Evolutionary conservation across 2,329 filamentous ascomycete genomes (phyloP).

Genomic region (Scedosporium aurantiacum): DNA sequence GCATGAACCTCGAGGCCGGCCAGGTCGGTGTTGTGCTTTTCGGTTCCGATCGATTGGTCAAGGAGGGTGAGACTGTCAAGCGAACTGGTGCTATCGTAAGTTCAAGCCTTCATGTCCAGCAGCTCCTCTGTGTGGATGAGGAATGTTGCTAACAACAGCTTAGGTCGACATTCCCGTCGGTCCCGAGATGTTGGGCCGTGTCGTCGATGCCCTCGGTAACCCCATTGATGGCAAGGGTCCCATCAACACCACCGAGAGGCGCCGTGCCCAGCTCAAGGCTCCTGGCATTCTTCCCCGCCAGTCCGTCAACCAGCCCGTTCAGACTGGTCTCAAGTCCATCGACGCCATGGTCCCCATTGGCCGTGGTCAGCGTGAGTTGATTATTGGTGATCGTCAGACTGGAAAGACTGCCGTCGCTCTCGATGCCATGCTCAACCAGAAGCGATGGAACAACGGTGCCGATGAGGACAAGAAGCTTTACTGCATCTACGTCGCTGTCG

Average conservation of each 20-base stretch:
- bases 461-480: slow-evolving; percentile 99
- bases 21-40: slow-evolving; percentile 99
- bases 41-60: slow-evolving; percentile 99
- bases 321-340: slow-evolving; percentile 98
- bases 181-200: slow-evolving; percentile 86
- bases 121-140: slow-evolving; percentile 5
- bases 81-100: slow-evolving; percentile 98
- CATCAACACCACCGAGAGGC: slow-evolving; percentile 79
- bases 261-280: slow-evolving; percentile 97
- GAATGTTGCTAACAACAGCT: slow-evolving; percentile 13
- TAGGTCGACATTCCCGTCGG: slow-evolving; percentile 97
- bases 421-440: slow-evolving; percentile 98
- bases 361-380: slow-evolving; percentile 99
- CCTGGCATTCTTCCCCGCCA: slow-evolving; percentile 94
- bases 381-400: slow-evolving; percentile 99
- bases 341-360: slow-evolving; percentile 99
- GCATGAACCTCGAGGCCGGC: slow-evolving; percentile 99
- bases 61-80: slow-evolving; percentile 99
- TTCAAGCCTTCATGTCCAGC: slow-evolving; percentile 20
- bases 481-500: slow-evolving; percentile 98
- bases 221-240: slow-evolving; percentile 99
- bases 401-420: slow-evolving; percentile 99
- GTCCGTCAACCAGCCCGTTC: slow-evolving; percentile 96
- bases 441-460: slow-evolving; percentile 80
- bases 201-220: slow-evolving; percentile 96